Evolutionary conservation across 305 asterid genomes (phyloP), one percentile per base, ranked within the genome.

Genomic region (Caryopteris hybrid): DNA sequence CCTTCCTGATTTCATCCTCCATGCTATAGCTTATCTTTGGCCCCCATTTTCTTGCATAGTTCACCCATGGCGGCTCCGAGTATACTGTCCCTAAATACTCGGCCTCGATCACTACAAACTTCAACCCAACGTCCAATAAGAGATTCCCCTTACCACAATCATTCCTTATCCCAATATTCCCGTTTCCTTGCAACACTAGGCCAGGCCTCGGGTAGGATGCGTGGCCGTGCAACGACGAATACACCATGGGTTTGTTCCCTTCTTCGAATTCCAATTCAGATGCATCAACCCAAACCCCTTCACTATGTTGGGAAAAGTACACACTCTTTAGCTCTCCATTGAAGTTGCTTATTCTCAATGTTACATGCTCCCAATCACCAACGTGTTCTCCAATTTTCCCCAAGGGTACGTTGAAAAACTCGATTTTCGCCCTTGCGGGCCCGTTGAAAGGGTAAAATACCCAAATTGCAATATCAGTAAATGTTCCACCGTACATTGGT

Each of bases 321-420:
- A 86, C 61, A n/a, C 78, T 54, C 46, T 79, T 78, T 12, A 92
- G 48, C 82, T 82, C 91, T 31, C 98, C 98, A 55, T 85, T 71
- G 68, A 87, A 72, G 67, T 92, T 92, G 74, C 95, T 89, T 6
- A 92, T 76, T 58, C 98, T 84, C 22, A 89, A 56, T 2, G 96
- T 86, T 12, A 88, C 78, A 58, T 92, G 98, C 48, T 92, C 98
- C 95, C 96, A 92, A n/a, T 92, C 96, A 0, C 98, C 96, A 0
- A 89, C 79, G n/a, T 92, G 98, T 42, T 92, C 81, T 0, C 96
- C 96, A 1, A 92, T 82, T 70, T 71, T 85, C 0, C 96, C 96
- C 0, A 92, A 59, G 0, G 79, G 14, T 0, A 92, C 42, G 22
- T 78, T 80, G 3, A 92, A 25, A 74, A 86, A 81, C 74, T 80